Evolutionary conservation across 2,329 filamentous ascomycete genomes (phyloP), one percentile per base, ranked within the genome.

Genomic region (Cordyceps javanica): DNA sequence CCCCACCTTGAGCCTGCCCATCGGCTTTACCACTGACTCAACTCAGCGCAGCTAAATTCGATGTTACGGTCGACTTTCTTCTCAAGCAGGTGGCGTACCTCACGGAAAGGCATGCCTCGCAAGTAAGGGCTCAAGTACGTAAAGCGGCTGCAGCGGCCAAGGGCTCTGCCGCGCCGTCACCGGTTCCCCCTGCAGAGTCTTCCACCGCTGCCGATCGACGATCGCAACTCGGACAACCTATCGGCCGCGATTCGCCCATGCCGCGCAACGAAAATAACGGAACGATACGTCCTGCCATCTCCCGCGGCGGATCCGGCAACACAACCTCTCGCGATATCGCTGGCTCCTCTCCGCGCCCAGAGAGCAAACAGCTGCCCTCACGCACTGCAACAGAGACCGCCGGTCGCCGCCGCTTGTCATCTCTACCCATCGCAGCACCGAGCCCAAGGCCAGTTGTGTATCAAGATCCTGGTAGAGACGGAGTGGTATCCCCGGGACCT

Each of bases 11-110:
- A 26, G 14, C 23, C 30, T 28, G 53, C 32, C 26, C 11, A 5
- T 14, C n/a, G 25, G 19, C 23, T 38, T 36, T 10, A 45, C 52
- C 57, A 60, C 64, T 69, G 60, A 69, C 59, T 45, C 59, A n/a
- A 42, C 49, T 21, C 64, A 88, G 88, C 68, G 90, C 90, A 48
- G 78, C 82, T 54, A 80, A 83, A 46, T 96, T 97, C 72, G 82
- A 92, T 61, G 93, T 97, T 21, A 88, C 90, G 26, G 84, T 95
- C 59, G 82, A 91, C 41, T 97, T 97, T 67, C 81, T 99, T 32
- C 82, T 97, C 16, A 90, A 96, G 69, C 91, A 99, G 73, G 91
- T 91, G 62, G 91, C 91, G 71, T 96, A 91, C 82, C 82, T 97
- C 6, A 96, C 94, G 68, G 92, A 97, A 69, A 82, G 90, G 53